These are phyloP conservation scores for Sugiyamaella paludigena DNA, from an alignment of 1,139 yeast genomes.

Conservation along the genomic window DNA sequence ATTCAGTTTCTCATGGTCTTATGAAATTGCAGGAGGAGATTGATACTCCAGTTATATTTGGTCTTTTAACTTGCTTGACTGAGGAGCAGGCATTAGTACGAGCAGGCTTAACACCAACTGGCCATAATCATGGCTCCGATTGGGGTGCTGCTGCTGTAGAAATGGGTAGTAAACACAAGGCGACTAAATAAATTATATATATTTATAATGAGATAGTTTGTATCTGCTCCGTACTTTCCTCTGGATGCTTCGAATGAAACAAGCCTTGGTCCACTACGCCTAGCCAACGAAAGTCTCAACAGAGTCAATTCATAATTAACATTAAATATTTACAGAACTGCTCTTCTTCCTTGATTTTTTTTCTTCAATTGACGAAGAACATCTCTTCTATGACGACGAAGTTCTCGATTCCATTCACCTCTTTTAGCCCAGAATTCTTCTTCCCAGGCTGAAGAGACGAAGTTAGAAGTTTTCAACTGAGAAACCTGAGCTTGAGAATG, in stretches of 20 bases:
- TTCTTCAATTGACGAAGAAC: conserved; percentile 59
- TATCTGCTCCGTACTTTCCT: too few species aligned
- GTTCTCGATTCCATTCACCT: conserved; percentile 74
- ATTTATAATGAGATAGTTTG: not conserved
- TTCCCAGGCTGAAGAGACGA: conserved; percentile 57
- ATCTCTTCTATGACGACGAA: conserved; percentile 74
- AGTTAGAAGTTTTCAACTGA: conserved; percentile 43
- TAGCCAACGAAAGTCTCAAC: too few species aligned
- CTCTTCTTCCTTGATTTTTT: conserved; percentile 20
- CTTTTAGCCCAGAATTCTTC: conserved; percentile 79
- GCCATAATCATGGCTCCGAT: conserved; percentile 94
- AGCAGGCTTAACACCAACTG: conserved; percentile 78
- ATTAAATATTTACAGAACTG: not conserved
- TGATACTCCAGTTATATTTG: conserved; percentile 81
- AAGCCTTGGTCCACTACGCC: not conserved
- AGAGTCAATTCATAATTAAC: too few species aligned
- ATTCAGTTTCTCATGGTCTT: conserved; percentile 78
- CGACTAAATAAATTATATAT: conserved; percentile 5
- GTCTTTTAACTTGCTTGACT: conserved; percentile 87
- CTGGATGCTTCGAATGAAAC: not conserved
- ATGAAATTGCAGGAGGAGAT: conserved; percentile 77
- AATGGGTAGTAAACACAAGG: conserved; percentile 50
- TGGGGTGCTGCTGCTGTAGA: conserved; percentile 99
- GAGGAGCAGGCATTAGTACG: conserved; percentile 92
- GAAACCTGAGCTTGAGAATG: conserved; percentile 77